Evolutionary conservation across 257 asterid genomes (phyloP).

Genomic region (Coffea eugenioides): DNA sequence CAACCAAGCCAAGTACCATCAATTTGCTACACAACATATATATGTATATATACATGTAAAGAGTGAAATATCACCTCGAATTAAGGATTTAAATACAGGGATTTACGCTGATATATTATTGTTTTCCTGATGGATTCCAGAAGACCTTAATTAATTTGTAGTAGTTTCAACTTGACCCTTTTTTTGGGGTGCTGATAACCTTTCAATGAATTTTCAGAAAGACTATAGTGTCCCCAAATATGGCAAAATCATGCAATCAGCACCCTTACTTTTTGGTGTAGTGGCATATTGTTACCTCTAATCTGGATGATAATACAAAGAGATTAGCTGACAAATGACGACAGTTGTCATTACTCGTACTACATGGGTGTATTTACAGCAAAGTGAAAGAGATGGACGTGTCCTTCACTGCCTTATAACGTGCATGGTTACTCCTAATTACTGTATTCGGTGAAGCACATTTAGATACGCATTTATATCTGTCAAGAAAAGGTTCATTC

Average conservation of each 20-base stretch:
- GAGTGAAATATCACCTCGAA: too few relatives aligned
- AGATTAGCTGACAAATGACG: background rate
- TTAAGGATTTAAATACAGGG: too few relatives aligned
- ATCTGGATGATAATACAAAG: background rate
- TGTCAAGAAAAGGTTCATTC: background rate
- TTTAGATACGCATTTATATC: background rate
- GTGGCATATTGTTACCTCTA: background rate
- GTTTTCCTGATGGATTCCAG: too few relatives aligned
- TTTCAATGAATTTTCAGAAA: too few relatives aligned
- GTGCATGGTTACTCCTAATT: background rate
- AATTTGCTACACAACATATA: background rate
- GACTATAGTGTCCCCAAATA: too few relatives aligned
- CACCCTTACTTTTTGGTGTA: background rate
- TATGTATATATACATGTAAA: too few relatives aligned
- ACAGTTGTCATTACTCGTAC: slow-evolving; percentile 7
- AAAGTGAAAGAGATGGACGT: background rate
- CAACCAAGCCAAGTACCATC: background rate
- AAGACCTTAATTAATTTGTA: too few relatives aligned
- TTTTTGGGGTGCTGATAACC: too few relatives aligned
- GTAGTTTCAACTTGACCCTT: too few relatives aligned
- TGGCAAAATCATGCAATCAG: background rate
- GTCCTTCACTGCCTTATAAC: background rate
- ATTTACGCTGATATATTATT: too few relatives aligned
- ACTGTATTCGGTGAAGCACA: background rate
- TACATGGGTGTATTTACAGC: background rate